Percentiles rank a stretch among this genome's conserved stretches.
phyloP scores from a whole-genome alignment of 495 filamentous ascomycete genomes.

The Aspergillus taichungensis region DNA sequence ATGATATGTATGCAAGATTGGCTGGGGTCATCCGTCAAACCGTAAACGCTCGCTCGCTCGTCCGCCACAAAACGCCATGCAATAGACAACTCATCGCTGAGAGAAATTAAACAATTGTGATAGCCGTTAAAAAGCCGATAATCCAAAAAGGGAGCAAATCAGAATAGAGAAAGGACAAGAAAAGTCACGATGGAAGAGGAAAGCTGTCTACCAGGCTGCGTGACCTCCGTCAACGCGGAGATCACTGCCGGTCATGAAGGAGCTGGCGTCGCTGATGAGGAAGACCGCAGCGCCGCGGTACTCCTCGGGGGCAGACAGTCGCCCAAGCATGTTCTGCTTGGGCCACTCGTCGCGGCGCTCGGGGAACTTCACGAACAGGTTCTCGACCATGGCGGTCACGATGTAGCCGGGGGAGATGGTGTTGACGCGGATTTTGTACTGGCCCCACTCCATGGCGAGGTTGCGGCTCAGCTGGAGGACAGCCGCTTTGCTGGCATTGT shows the following conservation, averaged over 20 bases:
- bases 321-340: slow-evolving; percentile 79
- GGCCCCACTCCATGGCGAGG: slow-evolving; percentile 83
- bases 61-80: too few species aligned
- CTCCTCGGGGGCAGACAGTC: slow-evolving; percentile 70
- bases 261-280: slow-evolving; percentile 75
- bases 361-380: slow-evolving; percentile 64
- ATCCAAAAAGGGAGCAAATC: not conserved
- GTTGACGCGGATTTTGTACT: slow-evolving; percentile 84
- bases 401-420: slow-evolving; percentile 95
- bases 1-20: too few species aligned
- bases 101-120: too few species aligned
- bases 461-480: slow-evolving; percentile 79
- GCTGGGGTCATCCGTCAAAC: too few species aligned
- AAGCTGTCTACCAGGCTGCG: slow-evolving; percentile 60
- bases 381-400: slow-evolving; percentile 81
- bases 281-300: slow-evolving; percentile 78
- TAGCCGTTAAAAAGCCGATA: too few species aligned
- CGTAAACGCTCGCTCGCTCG: too few species aligned
- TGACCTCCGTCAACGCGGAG: slow-evolving; percentile 78
- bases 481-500: slow-evolving; percentile 85
- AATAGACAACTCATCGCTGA: too few species aligned
- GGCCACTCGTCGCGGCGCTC: slow-evolving; percentile 73
- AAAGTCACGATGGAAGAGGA: not conserved
- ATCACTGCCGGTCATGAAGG: slow-evolving; percentile 79
- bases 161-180: not conserved